Conservation (phyloP, 495 filamentous ascomycete genomes). For the Penicillium salamii region DNA sequence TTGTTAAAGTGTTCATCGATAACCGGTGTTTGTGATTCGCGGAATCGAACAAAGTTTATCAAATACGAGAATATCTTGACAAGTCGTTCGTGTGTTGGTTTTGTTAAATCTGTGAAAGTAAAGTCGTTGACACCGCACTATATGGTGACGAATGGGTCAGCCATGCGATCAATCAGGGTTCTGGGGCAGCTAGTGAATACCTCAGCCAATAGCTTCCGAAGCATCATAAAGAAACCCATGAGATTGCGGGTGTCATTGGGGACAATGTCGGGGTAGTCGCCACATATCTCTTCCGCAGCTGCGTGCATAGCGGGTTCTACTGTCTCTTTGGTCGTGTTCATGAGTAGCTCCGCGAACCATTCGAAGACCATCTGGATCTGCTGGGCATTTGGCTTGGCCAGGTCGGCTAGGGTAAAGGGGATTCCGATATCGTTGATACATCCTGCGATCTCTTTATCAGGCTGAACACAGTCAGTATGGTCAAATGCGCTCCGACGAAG, state of each 20-base stretch:
- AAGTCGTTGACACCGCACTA: conserved; percentile 90
- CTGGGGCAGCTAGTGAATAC: conserved; percentile 22
- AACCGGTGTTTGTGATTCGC: conserved; percentile 78
- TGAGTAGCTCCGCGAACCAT: conserved; percentile 91
- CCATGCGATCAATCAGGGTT: background rate
- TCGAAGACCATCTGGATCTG: conserved; percentile 96
- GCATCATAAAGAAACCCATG: conserved; percentile 84
- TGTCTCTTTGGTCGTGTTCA: conserved; percentile 85
- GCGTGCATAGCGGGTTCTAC: conserved; percentile 94
- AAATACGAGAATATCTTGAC: conserved; percentile 92
- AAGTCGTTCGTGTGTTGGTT: conserved; percentile 81
- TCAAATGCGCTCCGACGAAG: background rate
- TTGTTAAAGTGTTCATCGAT: conserved; percentile 93
- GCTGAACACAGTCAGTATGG: conserved; percentile 35
- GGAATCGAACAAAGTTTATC: conserved; percentile 97
- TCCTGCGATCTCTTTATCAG: conserved; percentile 86
- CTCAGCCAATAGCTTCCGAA: conserved; percentile 74
- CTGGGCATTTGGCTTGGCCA: conserved; percentile 88
- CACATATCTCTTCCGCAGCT: conserved; percentile 79
- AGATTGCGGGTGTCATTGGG: conserved; percentile 84
- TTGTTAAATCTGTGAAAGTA: conserved; percentile 83
- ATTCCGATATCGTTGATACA: conserved; percentile 97
- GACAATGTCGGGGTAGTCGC: conserved; percentile 76
- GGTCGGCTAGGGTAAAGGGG: conserved; percentile 78
- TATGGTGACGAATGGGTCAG: conserved; percentile 3